Base-by-base conservation (phyloP, 2,329 filamentous ascomycete species). In the Aspergillus clavatus region DNA sequence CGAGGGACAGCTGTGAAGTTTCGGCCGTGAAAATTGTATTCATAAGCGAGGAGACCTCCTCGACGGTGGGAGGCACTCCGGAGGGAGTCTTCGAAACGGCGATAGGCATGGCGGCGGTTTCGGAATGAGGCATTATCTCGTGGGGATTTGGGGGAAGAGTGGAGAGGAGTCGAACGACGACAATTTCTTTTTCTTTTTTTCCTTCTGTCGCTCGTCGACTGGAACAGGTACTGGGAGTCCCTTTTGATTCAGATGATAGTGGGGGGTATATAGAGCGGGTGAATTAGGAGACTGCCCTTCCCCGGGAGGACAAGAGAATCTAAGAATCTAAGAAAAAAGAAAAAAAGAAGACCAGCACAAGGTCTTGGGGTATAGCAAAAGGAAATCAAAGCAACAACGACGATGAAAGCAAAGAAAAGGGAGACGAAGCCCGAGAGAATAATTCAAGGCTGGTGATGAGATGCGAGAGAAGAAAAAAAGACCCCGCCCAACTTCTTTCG, bases 21-120 rank as follows among this genome's bases (percentile, higher is more conserved):
- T 81, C 74, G 29, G 86, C 80, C 38, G 75, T 79, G 68, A 90
- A 88, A 54, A 88, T 79, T 40, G 77, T 82, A 57, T 81, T 72
- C 56, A 89, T 63, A 35, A 89, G 69, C 45, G 79, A 76, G 50
- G 77, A 69, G 51, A 91, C 72, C 51, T 89, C 86, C 53, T 82
- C 80, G 58, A 80, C 71, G 24, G 82, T 78, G 51, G 84, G 84
- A 53, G 82, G 75, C 38, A 72, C 60, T 40, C 61, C 55, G 38
- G 62, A 65, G 35, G 71, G 62, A 39, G 69, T 65, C 59, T 77
- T 77, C 19, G 72, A 65, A 51, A 78, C 70, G 59, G 74, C 70
- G 53, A 68, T 72, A 49, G 72, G 57, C 66, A 70, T 70, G 54
- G 58, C 63, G 56, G 65, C 63, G 48, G 61, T 51, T 50, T 64